These are phyloP conservation scores for Neurospora discreta DNA, from an alignment of 495 filamentous ascomycete genomes.

Conservation along the genomic window DNA sequence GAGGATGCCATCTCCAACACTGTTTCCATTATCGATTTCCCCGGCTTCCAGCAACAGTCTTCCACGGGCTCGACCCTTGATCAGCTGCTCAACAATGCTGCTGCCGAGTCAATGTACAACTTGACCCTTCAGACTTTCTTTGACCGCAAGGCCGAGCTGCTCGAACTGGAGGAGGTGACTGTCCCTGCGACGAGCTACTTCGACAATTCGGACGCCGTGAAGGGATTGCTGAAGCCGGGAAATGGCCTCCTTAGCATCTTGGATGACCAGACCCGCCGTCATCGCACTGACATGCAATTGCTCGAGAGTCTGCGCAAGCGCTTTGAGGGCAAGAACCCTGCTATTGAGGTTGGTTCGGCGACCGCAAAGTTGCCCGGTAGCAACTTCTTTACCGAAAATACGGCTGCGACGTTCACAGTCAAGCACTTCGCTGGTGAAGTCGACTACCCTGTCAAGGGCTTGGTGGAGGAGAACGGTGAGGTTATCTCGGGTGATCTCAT, in stretches of 20 bases:
- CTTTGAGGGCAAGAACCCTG: constrained; percentile 87
- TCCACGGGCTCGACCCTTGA: constrained; percentile 80
- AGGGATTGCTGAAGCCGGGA: constrained; percentile 76
- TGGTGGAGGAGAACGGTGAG: constrained; percentile 92
- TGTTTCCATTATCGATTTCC: constrained; percentile 90
- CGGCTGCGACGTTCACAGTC: constrained; percentile 70
- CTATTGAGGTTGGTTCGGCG: constrained; percentile 62
- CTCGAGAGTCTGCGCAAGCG: constrained; percentile 81
- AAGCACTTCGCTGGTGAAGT: constrained; percentile 94
- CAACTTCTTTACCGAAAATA: constrained; percentile 72
- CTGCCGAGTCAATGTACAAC: constrained; percentile 82
- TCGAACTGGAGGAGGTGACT: constrained; percentile 83
- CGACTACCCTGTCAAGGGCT: constrained; percentile 77
- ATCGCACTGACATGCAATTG: constrained; percentile 78
- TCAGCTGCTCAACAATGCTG: constrained; percentile 89
- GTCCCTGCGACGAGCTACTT: constrained; percentile 92
- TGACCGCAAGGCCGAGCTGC: constrained; percentile 76
- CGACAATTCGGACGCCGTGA: constrained; percentile 90
- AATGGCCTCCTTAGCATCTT: constrained; percentile 90
- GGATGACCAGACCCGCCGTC: constrained; percentile 86
- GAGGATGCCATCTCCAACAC: constrained; percentile 89
- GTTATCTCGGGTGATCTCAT: constrained; percentile 91
- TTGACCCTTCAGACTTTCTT: constrained; percentile 93
- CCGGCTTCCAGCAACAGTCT: constrained; percentile 75
- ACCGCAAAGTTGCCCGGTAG: constrained; percentile 61